Conservation (phyloP, 2,329 filamentous ascomycete species). For the Bipolaris victoriae region DNA sequence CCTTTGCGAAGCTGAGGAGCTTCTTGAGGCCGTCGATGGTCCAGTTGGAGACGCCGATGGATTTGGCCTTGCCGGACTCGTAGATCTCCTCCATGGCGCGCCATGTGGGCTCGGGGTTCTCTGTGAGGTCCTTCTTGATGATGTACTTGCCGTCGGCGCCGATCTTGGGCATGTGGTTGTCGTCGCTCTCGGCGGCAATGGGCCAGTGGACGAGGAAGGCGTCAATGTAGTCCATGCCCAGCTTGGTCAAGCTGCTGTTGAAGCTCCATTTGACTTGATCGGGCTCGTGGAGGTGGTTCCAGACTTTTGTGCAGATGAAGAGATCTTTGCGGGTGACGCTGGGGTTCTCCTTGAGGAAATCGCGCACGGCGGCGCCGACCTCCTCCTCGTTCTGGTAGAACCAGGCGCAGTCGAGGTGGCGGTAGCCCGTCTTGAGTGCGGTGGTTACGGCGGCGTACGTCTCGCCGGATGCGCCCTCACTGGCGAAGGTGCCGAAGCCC, state of each 20-base stretch:
- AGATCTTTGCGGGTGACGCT: slow-evolving; percentile 64
- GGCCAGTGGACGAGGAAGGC: slow-evolving; percentile 72
- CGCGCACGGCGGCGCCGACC: slow-evolving; percentile 68
- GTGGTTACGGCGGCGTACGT: slow-evolving; percentile 63
- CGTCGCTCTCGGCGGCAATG: slow-evolving; percentile 59
- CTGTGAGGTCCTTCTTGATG: slow-evolving; percentile 69
- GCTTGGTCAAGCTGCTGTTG: slow-evolving; percentile 67
- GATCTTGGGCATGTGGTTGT: slow-evolving; percentile 60
- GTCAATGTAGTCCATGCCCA: slow-evolving; percentile 69
- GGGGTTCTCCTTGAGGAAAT: slow-evolving; percentile 62
- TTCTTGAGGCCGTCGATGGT: slow-evolving; percentile 71
- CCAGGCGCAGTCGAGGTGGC: slow-evolving; percentile 72
- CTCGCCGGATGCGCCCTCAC: slow-evolving; percentile 66
- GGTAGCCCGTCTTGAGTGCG: slow-evolving; percentile 66
- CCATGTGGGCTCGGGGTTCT: slow-evolving; percentile 72
- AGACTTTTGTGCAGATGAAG: slow-evolving; percentile 78
- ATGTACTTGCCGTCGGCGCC: slow-evolving; percentile 64
- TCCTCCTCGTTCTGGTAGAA: slow-evolving; percentile 75
- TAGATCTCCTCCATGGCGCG: slow-evolving; percentile 68
- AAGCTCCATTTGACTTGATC: slow-evolving; percentile 67
- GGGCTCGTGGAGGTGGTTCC: slow-evolving; percentile 61
- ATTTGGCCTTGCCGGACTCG: slow-evolving; percentile 65
- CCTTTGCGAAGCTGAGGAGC: slow-evolving; percentile 67
- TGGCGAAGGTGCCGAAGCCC: slow-evolving; percentile 76
- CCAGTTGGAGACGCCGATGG: slow-evolving; percentile 77